Conservation (phyloP, 306 rosid genomes). For the Alnus rubra region DNA sequence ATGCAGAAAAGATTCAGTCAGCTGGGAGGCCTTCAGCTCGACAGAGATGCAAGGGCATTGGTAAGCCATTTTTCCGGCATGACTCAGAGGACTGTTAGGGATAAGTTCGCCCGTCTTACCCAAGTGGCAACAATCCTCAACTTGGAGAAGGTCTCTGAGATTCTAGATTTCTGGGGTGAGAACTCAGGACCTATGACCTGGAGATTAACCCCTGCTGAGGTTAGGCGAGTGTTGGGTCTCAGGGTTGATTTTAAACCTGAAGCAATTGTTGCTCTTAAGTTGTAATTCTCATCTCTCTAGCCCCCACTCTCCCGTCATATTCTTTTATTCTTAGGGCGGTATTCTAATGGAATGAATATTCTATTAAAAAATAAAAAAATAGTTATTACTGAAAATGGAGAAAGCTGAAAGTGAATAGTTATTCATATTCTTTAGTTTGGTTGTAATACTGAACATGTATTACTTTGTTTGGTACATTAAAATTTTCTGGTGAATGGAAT, state of each 20-base stretch:
- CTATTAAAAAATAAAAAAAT: no score
- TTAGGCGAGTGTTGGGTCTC: constrained; percentile 86
- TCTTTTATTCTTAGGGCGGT: constrained; percentile 30
- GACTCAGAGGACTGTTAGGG: constrained; percentile 94
- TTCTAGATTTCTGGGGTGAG: constrained; percentile 98
- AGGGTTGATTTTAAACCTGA: constrained; percentile 95
- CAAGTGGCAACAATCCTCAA: constrained; percentile 95
- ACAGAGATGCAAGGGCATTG: constrained; percentile 88
- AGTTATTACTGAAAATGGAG: no score
- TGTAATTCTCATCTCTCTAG: constrained; percentile 41
- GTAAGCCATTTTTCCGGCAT: constrained; percentile 90
- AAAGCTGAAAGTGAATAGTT: no score
- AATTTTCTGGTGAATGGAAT: no score
- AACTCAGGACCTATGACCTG: constrained; percentile 99
- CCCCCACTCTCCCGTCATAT: constrained; percentile 15
- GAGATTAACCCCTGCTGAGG: constrained; percentile 98
- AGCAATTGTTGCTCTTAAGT: constrained; percentile 81
- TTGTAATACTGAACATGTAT: no score
- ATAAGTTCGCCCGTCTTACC: constrained; percentile 92
- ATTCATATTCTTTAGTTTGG: no score
- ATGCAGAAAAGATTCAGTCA: constrained; percentile 95
- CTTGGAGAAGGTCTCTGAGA: constrained; percentile 94
- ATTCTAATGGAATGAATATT: no score
- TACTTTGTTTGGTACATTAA: no score
- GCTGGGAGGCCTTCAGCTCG: constrained; percentile 98